Evolutionary conservation across 768 basidiomycete species (phyloP).

Genomic region (Amanita phalloides): DNA sequence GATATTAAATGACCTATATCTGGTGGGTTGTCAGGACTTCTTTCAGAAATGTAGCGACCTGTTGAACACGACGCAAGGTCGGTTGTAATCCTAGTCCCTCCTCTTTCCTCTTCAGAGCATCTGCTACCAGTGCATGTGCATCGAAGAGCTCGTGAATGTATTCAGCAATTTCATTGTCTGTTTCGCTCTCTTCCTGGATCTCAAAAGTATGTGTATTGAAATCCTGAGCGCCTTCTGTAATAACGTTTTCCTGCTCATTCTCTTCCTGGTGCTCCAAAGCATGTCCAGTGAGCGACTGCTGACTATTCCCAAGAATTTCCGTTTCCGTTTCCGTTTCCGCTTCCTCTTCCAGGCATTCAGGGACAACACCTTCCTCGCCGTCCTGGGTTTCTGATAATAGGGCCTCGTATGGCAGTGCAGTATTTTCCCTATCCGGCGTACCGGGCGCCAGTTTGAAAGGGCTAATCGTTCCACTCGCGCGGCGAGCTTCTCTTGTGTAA

Average conservation of each 20-base stretch:
- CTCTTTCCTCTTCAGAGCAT: not conserved
- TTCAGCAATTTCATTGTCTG: not conserved
- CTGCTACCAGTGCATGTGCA: not conserved
- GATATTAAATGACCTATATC: not conserved
- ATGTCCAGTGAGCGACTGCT: no score
- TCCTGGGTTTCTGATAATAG: not conserved
- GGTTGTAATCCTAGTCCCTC: not conserved
- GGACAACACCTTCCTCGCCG: not conserved
- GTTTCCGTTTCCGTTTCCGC: not conserved
- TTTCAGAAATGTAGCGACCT: constrained; percentile 6
- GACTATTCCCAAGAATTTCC: no score
- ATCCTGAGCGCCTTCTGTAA: no score
- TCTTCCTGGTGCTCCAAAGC: no score
- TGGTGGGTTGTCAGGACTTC: constrained; percentile 10
- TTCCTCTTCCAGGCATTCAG: not conserved
- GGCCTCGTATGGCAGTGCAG: not conserved
- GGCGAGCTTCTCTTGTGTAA: constrained; percentile 20
- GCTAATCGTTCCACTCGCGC: constrained; percentile 19
- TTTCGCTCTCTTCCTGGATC: no score
- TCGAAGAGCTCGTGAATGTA: not conserved
- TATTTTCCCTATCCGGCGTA: not conserved
- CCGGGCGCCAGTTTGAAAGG: constrained; percentile 7
- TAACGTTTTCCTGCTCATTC: no score
- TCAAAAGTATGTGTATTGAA: no score
- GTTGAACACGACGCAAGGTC: not conserved